These are phyloP conservation scores for Herpetospermum pedunculosum DNA, from an alignment of 306 rosid genomes.

Conservation along the genomic window DNA sequence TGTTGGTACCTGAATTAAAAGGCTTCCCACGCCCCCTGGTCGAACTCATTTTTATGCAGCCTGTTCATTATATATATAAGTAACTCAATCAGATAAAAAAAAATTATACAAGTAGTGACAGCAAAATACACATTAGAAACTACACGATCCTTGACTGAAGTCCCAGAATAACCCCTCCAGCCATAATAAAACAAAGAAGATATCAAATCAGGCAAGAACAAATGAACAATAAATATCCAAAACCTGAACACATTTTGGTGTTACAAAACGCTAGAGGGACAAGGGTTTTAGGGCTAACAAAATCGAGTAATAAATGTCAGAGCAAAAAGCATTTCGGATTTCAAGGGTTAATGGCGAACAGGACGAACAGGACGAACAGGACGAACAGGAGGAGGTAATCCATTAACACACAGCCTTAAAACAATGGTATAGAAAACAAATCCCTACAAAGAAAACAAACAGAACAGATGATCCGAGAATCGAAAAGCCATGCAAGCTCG, in stretches of 20 bases:
- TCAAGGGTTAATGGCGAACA: neutral
- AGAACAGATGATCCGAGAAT: neutral
- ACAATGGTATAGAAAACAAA: neutral
- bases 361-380: no score
- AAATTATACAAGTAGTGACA: neutral
- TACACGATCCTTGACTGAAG: neutral
- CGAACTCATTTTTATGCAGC: constrained; percentile 28
- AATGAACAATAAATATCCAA: no score
- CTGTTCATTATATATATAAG: neutral
- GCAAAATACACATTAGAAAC: neutral
- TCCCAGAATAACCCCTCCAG: neutral
- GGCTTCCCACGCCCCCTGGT: constrained; percentile 33
- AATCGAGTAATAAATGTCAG: neutral
- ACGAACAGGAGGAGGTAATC: neutral
- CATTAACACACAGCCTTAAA: neutral
- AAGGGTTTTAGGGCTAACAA: neutral
- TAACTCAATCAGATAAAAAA: neutral
- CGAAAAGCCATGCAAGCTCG: neutral
- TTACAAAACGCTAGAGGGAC: neutral
- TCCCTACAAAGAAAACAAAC: neutral
- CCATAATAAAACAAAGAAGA: neutral
- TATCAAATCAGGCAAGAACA: neutral
- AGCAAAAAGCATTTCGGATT: neutral
- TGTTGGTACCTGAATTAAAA: neutral
- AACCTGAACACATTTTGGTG: neutral